Evolutionary conservation across 179 eudicot genomes (phyloP), one percentile per base, ranked within the genome.

Genomic region (Silene coronaria): DNA sequence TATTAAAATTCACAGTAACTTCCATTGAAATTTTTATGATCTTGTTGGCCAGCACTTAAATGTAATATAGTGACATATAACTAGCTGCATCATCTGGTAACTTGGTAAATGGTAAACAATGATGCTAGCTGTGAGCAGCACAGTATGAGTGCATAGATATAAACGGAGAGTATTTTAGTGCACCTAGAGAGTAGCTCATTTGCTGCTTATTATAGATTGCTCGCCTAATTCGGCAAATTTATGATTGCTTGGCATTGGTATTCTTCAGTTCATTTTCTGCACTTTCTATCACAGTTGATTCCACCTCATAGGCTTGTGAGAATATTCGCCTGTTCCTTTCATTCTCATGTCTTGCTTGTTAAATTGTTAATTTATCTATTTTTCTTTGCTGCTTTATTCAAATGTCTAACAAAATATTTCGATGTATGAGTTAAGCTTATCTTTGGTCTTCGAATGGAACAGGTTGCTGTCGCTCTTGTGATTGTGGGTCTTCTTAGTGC

Each of bases 391-490:
- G 63, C 57, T 71, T 13, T 27, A 27, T 62, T 26, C 67, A 62
- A 27, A 27, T 12, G 59, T 5, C 12, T 13, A 24, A 11, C 36
- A 0, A 13, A 45, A 36, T 16, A 67, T 11, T 10, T 58, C 4
- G 30, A 36, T 75, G 12, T 14, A 55, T 28, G 61, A 53, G 36
- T 27, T 51, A 23, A 55, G 19, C 74, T 59, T 28, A 48, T 27
- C 26, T 8, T 53, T 9, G 28, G 70, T 60, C 30, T 61, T 58
- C 14, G 3, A 64, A 38, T 82, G 75, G 21, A 76, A 77, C 89
- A 93, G 98, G 95, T 89, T 74, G 85, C 71, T 70, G 26, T 86
- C 73, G 72, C 83, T 67, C 87, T 93, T 70, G 84, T 83, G 73
- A 65, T 80, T 55, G 78, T 89, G 67, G 84, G 86, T 76, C 76